These are phyloP conservation scores for Lizanozyma gosingica DNA, from an alignment of 1,139 yeast genomes.

Conservation along the genomic window DNA sequence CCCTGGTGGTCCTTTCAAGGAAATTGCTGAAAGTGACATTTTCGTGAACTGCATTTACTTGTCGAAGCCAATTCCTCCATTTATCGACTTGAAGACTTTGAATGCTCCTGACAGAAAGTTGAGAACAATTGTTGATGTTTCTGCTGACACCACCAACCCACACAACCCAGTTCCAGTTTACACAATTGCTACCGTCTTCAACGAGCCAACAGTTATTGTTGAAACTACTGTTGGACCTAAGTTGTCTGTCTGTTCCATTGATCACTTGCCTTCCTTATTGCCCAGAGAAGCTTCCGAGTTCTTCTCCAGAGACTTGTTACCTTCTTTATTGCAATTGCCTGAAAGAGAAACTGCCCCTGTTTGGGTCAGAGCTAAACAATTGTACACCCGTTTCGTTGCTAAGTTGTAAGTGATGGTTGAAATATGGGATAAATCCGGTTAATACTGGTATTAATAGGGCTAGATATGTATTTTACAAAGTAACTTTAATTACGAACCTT, in stretches of 20 bases:
- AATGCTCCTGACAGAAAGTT: constrained; percentile 61
- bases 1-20: constrained; percentile 93
- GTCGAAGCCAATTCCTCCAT: constrained; percentile 90
- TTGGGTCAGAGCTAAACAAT: constrained; percentile 80
- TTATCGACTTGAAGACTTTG: constrained; percentile 61
- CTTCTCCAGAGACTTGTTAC: constrained; percentile 77
- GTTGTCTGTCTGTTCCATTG: constrained; percentile 89
- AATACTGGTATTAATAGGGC: neutral
- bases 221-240: constrained; percentile 73
- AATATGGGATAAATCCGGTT: neutral
- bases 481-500: neutral
- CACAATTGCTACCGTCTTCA: constrained; percentile 79
- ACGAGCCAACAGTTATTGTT: constrained; percentile 82
- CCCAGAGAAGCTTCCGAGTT: constrained; percentile 97
- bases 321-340: constrained; percentile 78
- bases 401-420: constrained; percentile 27
- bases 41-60: constrained; percentile 94
- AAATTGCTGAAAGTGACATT: constrained; percentile 79
- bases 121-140: constrained; percentile 91
- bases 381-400: constrained; percentile 76
- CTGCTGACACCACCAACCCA: constrained; percentile 98
- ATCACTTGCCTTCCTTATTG: constrained; percentile 87
- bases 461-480: neutral
- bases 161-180: constrained; percentile 96
- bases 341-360: constrained; percentile 76